Conservation (phyloP, 176 grass and related monocot genomes). For the Aegilops sharonensis region DNA sequence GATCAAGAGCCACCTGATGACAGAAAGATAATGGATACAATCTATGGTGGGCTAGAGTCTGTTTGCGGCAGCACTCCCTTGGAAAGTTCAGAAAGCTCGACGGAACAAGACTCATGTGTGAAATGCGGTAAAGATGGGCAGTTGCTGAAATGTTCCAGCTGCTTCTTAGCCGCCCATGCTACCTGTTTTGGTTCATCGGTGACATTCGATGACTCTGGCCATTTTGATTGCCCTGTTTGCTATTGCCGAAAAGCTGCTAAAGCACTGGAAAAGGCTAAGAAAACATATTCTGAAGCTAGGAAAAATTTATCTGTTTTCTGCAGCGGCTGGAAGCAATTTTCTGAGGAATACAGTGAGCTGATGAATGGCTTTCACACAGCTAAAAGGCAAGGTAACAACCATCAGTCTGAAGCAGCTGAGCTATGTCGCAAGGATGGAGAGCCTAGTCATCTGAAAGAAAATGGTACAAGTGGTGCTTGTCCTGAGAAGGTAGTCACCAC, state of each 20-base stretch:
- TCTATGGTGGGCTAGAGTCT: not conserved
- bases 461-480: constrained; percentile 2
- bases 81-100: constrained; percentile 18
- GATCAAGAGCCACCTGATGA: constrained; percentile 25
- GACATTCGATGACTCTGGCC: constrained; percentile 13
- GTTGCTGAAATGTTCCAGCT: constrained; percentile 40
- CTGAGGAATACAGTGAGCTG: not conserved
- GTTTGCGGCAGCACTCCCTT: not conserved
- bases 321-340: not conserved
- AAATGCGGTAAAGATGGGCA: constrained; percentile 51
- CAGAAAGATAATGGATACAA: not conserved
- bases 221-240: constrained; percentile 55
- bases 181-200: constrained; percentile 25
- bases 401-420: constrained; percentile 2
- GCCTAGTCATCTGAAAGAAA: not conserved
- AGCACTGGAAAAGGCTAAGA: constrained; percentile 27
- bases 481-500: constrained; percentile 4
- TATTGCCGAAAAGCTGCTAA: constrained; percentile 27
- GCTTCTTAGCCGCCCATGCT: constrained; percentile 30
- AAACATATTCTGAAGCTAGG: constrained; percentile 30
- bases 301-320: constrained; percentile 30
- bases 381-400: constrained; percentile 6
- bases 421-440: not conserved
- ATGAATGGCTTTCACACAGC: not conserved
- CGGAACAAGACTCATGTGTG: constrained; percentile 41